Conservation (phyloP, 805 yeast species). For the Pichia exigua region DNA sequence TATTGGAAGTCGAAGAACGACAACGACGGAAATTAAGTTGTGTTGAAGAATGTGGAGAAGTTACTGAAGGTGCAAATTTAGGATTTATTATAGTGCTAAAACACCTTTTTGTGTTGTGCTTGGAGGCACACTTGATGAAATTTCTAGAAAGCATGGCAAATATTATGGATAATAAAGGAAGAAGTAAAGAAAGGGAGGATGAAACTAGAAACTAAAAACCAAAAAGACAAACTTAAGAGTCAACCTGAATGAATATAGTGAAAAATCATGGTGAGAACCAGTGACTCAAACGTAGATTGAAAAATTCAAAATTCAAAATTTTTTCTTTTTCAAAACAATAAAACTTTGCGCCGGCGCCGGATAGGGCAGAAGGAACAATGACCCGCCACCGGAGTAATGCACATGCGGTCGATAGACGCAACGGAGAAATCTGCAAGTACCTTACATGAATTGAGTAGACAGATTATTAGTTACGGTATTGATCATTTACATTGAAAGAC, state of each 20-base stretch:
- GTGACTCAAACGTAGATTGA: neutral
- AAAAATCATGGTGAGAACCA: neutral
- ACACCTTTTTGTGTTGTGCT: neutral
- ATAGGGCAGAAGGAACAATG: too few species aligned
- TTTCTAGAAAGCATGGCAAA: neutral
- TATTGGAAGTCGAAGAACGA: slow-evolving; percentile 6
- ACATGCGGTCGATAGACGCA: slow-evolving; percentile 1
- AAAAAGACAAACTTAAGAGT: neutral
- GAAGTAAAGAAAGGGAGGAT: neutral
- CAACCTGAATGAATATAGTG: neutral
- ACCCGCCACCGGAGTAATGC: neutral
- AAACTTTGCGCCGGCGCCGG: neutral
- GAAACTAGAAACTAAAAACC: neutral
- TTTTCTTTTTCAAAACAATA: neutral
- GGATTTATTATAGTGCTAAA: neutral
- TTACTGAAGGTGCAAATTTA: neutral
- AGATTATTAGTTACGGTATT: too few species aligned
- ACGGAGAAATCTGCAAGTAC: neutral
- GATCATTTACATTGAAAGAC: too few species aligned
- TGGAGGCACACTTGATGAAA: neutral
- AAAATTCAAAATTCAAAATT: neutral
- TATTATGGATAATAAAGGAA: neutral
- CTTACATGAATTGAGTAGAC: neutral
- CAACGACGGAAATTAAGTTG: slow-evolving; percentile 1
- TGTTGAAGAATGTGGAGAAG: neutral